These are phyloP conservation scores for Syncephalastrum sp. DNA, from an alignment of 371 early-diverging fungal genomes.

Conservation along the genomic window DNA sequence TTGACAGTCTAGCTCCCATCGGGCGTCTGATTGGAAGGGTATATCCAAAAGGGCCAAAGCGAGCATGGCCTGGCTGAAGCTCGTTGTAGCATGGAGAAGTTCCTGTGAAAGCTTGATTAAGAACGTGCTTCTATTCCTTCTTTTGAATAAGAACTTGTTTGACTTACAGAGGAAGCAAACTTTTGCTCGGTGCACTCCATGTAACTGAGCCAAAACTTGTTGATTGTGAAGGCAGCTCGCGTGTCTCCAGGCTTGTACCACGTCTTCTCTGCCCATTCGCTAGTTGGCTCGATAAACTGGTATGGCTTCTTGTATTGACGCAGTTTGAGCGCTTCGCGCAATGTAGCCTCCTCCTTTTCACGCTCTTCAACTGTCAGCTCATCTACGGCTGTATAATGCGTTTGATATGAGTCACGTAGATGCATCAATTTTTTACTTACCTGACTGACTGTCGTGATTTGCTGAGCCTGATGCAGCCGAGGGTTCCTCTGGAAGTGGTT, in stretches of 20 bases:
- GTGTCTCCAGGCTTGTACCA: background rate
- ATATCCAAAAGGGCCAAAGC: slow-evolving; percentile 47
- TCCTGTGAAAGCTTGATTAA: slow-evolving; percentile 22
- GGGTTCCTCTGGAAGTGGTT: no score
- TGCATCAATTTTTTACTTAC: no score
- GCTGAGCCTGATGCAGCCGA: no score
- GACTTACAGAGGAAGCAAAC: slow-evolving; percentile 43
- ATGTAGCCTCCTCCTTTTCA: slow-evolving; percentile 13
- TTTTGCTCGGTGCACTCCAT: slow-evolving; percentile 23
- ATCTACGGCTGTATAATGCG: no score
- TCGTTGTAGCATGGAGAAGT: slow-evolving; percentile 38
- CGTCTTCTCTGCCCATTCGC: slow-evolving; percentile 35
- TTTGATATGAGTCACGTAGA: no score
- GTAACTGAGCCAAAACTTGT: slow-evolving; percentile 53
- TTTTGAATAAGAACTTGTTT: no score
- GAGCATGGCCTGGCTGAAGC: slow-evolving; percentile 39
- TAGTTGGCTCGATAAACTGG: slow-evolving; percentile 22
- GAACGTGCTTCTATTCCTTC: background rate
- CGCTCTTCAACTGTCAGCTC: slow-evolving; percentile 10
- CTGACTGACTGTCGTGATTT: no score
- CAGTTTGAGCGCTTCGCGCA: slow-evolving; percentile 19
- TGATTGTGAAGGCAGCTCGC: no score
- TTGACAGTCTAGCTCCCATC: slow-evolving; percentile 19
- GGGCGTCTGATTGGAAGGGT: slow-evolving; percentile 29
- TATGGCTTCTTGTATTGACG: slow-evolving; percentile 20